phyloP scores from a whole-genome alignment of 2,329 filamentous ascomycete genomes.

The Botrytis hyacinthi region DNA sequence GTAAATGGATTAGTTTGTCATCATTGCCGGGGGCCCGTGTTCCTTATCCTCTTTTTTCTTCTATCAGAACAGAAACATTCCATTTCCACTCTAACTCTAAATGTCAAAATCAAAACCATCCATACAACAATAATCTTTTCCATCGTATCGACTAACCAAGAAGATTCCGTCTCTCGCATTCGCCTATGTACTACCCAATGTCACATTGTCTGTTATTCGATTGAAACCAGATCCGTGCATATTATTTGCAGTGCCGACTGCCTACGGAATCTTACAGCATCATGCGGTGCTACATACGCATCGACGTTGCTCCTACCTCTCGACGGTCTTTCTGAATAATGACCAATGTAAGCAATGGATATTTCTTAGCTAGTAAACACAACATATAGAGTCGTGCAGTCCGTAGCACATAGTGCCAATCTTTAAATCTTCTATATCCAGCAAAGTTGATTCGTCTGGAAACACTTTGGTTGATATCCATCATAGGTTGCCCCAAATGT shows the following conservation, averaged over 20 bases:
- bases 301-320: slow-evolving; percentile 18
- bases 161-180: slow-evolving; percentile 2
- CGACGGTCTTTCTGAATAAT: slow-evolving; percentile 13
- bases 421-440: slow-evolving; percentile 1
- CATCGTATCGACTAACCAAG: not conserved
- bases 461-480: slow-evolving; percentile 4
- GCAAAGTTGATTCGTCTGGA: not conserved
- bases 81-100: not conserved
- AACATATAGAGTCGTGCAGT: slow-evolving; percentile 19
- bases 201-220: slow-evolving; percentile 7
- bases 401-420: not conserved
- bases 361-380: slow-evolving; percentile 12
- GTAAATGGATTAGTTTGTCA: not conserved
- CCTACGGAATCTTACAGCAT: slow-evolving; percentile 19
- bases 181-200: slow-evolving; percentile 12
- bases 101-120: not conserved
- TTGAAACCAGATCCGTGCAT: slow-evolving; percentile 17
- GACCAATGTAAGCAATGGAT: slow-evolving; percentile 17
- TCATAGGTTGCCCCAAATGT: slow-evolving; percentile 43
- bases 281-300: slow-evolving; percentile 21
- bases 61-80: not conserved
- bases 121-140: not conserved
- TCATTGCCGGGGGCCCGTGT: not conserved
- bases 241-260: slow-evolving; percentile 13
- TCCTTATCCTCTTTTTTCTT: not conserved